Base-by-base conservation (phyloP, 2,329 filamentous ascomycete genomes). In the Cercospora janseana region DNA sequence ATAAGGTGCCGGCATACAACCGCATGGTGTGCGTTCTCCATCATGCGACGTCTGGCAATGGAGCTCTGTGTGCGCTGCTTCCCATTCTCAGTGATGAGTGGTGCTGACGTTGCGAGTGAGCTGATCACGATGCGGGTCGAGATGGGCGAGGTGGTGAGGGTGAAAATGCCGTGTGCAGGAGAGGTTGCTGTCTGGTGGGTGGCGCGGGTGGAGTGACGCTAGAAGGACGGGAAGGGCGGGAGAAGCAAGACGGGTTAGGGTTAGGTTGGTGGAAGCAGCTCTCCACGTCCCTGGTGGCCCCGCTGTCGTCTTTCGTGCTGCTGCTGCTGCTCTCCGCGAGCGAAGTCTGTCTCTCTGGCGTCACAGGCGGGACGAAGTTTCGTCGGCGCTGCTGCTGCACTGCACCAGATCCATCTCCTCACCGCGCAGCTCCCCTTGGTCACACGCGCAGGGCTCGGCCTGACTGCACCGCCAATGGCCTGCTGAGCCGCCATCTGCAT, bases 11-110 rank as follows among this genome's bases (percentile, higher is more conserved):
- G 35, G 35, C 35, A 40, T 40, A 26, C 35, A 40, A 13, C 35
- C 35, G 35, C 35, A 40, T n/a, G 35, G 35, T 26, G 35, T 40
- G 23, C 20, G 35, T 40, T 40, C 35, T n/a, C n/a, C n/a, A n/a
- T n/a, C n/a, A n/a, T n/a, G n/a, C n/a, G n/a, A n/a, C n/a, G n/a
- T n/a, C n/a, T n/a, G n/a, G n/a, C n/a, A n/a, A n/a, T n/a, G n/a
- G n/a, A n/a, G n/a, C n/a, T n/a, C n/a, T n/a, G n/a, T n/a, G n/a
- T n/a, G n/a, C n/a, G n/a, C n/a, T n/a, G n/a, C n/a, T n/a, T n/a
- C n/a, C n/a, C n/a, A n/a, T n/a, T n/a, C n/a, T n/a, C n/a, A n/a
- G n/a, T n/a, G n/a, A n/a, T n/a, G n/a, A n/a, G 2, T 26, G 21
- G 21, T 16, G 12, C 10, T 20, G 35, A 9, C 20, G 35, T 4